phyloP scores from a whole-genome alignment of 805 yeast species.

The Candida cerambycidarum region DNA sequence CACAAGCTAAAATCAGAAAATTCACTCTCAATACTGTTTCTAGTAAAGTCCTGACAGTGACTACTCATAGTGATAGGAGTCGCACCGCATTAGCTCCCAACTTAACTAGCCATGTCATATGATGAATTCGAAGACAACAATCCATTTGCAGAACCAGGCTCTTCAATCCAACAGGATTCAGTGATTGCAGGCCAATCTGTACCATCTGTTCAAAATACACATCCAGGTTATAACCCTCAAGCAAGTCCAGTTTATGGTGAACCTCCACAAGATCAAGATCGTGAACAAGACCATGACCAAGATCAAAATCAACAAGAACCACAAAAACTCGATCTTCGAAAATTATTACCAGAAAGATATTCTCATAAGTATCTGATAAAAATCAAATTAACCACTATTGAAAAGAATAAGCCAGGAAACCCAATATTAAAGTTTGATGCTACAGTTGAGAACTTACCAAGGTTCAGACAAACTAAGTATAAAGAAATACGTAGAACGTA shows the following conservation, averaged over 20 bases:
- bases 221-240: conserved; percentile 7
- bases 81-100: too few species aligned
- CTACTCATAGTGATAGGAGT: too few species aligned
- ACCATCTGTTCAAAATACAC: not conserved
- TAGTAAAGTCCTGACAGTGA: too few species aligned
- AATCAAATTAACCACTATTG: conserved; percentile 66
- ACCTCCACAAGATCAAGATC: not conserved
- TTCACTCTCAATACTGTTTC: too few species aligned
- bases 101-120: conserved; percentile 30
- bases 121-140: conserved; percentile 45
- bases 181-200: conserved; percentile 17
- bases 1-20: too few species aligned
- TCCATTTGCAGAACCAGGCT: conserved; percentile 38
- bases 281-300: too few species aligned
- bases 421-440: conserved; percentile 76
- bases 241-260: conserved; percentile 6
- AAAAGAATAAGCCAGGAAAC: conserved; percentile 69
- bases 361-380: conserved; percentile 42
- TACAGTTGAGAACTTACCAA: conserved; percentile 56
- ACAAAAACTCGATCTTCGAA: conserved; percentile 40
- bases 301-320: not conserved
- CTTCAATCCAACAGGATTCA: conserved; percentile 1
- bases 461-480: conserved; percentile 68
- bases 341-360: conserved; percentile 52
- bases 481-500: conserved; percentile 78